Conservation (phyloP, 2,329 filamentous ascomycete genomes). For the Claviceps arundinis region DNA sequence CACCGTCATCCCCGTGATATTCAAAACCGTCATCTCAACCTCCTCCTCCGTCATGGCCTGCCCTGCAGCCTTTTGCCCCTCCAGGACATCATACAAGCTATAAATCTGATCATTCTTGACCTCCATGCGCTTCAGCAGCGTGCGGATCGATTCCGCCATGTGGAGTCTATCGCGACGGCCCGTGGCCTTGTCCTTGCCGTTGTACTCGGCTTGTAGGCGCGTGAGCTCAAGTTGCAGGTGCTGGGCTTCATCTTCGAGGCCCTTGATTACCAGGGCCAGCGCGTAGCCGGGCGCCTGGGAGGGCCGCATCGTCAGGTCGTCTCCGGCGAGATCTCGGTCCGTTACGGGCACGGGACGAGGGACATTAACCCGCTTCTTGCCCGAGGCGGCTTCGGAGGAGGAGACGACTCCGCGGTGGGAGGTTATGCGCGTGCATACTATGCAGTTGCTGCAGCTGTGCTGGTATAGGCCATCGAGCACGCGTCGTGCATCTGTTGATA, state of each 20-base stretch:
- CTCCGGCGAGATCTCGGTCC: constrained; percentile 37
- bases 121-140: constrained; percentile 50
- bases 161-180: constrained; percentile 50
- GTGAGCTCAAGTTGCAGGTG: constrained; percentile 62
- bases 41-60: constrained; percentile 50
- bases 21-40: constrained; percentile 50
- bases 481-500: constrained; percentile 38
- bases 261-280: constrained; percentile 72
- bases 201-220: constrained; percentile 48
- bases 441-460: constrained; percentile 44
- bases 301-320: constrained; percentile 48
- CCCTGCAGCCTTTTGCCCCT: constrained; percentile 58
- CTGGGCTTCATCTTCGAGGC: constrained; percentile 63
- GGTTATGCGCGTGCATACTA: constrained; percentile 41
- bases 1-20: constrained; percentile 34
- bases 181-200: constrained; percentile 51
- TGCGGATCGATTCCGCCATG: constrained; percentile 47
- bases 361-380: constrained; percentile 48
- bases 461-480: constrained; percentile 40
- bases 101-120: constrained; percentile 71
- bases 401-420: constrained; percentile 28
- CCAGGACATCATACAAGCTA: constrained; percentile 68
- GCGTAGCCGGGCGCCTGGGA: constrained; percentile 58
- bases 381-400: constrained; percentile 22
- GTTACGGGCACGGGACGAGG: constrained; percentile 54